These are phyloP conservation scores for Ilex aquifolium DNA, from an alignment of 257 asterid genomes.

Conservation along the genomic window DNA sequence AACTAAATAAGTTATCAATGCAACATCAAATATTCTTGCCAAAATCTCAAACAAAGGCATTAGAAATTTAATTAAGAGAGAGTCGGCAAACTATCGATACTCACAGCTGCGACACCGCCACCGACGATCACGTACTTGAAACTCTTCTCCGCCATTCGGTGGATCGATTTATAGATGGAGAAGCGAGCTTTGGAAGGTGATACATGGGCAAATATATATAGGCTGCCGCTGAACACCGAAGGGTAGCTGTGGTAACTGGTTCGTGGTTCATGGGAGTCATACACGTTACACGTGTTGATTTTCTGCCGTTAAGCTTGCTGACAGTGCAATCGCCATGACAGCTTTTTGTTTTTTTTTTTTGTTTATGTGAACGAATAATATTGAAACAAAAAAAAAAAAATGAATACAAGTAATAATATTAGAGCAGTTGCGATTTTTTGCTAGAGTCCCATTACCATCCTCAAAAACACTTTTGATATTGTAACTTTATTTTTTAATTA, in stretches of 20 bases:
- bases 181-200: neutral
- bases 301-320: slow-evolving; percentile 25
- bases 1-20: neutral
- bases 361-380: too few species aligned
- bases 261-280: slow-evolving; percentile 13
- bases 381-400: too few species aligned
- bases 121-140: slow-evolving; percentile 91
- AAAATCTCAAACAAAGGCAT: neutral
- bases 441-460: too few species aligned
- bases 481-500: too few species aligned
- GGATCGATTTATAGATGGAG: neutral
- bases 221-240: too few species aligned
- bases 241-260: too few species aligned
- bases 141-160: slow-evolving; percentile 62
- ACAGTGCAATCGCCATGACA: slow-evolving; percentile 31
- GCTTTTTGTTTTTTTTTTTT: too few species aligned
- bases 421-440: too few species aligned
- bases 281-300: slow-evolving; percentile 35
- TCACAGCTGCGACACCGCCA: slow-evolving; percentile 89
- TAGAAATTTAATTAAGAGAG: slow-evolving; percentile 1
- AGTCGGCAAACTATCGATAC: slow-evolving; percentile 19
- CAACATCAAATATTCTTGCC: neutral
- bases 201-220: neutral
- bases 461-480: too few species aligned
- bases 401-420: too few species aligned